These are phyloP conservation scores for Volvox reticuliferus DNA, from an alignment of 139 green algal genomes.

Conservation along the genomic window DNA sequence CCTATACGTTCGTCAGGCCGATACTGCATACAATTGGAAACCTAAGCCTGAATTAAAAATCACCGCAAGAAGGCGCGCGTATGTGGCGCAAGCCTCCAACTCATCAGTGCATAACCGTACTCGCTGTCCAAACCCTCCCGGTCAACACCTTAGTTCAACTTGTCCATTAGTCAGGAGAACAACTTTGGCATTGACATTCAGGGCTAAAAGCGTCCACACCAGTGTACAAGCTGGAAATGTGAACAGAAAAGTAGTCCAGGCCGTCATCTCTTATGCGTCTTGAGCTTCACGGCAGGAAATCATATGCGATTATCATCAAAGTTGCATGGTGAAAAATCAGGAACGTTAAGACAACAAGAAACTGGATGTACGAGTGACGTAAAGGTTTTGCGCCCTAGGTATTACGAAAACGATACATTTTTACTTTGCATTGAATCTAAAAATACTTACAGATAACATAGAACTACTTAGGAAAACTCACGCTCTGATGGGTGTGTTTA, in stretches of 20 bases:
- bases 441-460: background rate
- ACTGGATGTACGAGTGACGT: no score
- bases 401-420: background rate
- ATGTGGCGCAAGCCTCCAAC: no score
- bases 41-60: background rate
- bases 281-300: background rate
- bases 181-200: background rate
- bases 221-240: background rate
- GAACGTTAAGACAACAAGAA: background rate
- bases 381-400: background rate
- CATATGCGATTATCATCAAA: background rate
- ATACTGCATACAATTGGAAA: background rate
- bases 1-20: background rate
- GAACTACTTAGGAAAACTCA: background rate
- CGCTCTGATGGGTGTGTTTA: background rate
- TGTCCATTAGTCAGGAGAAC: background rate
- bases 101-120: background rate
- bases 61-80: background rate
- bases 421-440: background rate
- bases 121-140: background rate
- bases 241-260: no score
- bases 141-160: slow-evolving; percentile 1
- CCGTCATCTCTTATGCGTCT: no score
- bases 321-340: background rate
- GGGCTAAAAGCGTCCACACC: background rate